Base-by-base conservation (phyloP, 805 yeast species). In the Saturnispora galanensis region DNA sequence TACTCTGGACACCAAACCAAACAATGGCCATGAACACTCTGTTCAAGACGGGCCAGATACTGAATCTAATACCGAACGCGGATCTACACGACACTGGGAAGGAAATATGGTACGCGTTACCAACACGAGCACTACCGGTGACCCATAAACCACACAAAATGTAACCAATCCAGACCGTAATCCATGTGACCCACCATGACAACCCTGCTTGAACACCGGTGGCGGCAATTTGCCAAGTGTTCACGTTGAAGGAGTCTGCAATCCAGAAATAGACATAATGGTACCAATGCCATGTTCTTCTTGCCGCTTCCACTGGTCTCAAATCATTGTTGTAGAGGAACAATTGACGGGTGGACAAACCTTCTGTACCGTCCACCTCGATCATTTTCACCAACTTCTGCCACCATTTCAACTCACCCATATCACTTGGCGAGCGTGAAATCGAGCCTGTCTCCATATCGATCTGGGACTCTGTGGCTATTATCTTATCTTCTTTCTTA, bases 101-200 rank as follows among this genome's bases (percentile, higher is more conserved):
- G 0, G 93, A 75, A 45, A 85, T 69, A 57, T 87, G 96, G 57
- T 87, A 84, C 50, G 74, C 73, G 12, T 87, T 72, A 52, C 96
- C 96, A 42, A 84, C 74, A 54, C 95, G 70, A 17, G 94, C 84
- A 15, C 84, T 71, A n/a, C 78, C 57, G 4, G 76, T 73, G 31
- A 88, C 81, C 53, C 86, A 84, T 1, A 72, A 52, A 49, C 84
- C 93, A 49, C 84, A 77, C 39, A 84, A 62, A 15, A 70, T 57
- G 61, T 87, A 87, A 6, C 96, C 96, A 13, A 87, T 50, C 93
- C 95, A 85, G 21, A 87, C 93, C 1, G 93, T 76, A 33, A 87
- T 65, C 94, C 95, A 87, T 10, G 84, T 79, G 58, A 81, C 88
- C 94, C 95, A 87, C 95, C 95, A 86, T 13, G 81, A 74, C 63